A percentile compares a stretch with the other conserved stretches of the same genome.
phyloP scores from a whole-genome alignment of 2,329 filamentous ascomycete genomes.

The Beauveria caledonica region DNA sequence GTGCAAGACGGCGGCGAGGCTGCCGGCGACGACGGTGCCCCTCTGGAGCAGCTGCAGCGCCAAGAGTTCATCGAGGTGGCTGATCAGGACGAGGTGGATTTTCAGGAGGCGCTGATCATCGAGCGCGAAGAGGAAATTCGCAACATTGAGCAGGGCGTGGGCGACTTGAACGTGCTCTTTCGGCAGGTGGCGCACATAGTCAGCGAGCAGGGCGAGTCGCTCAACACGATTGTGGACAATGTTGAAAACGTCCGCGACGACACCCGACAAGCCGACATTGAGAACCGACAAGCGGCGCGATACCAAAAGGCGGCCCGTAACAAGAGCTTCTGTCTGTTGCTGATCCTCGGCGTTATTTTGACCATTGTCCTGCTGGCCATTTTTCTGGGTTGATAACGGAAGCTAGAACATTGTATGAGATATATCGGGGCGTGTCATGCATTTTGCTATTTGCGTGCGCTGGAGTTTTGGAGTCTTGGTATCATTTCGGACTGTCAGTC shows the following conservation, averaged over 20 bases:
- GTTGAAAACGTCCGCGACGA: slow-evolving; percentile 76
- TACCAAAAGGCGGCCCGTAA: slow-evolving; percentile 95
- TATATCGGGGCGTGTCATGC: background rate
- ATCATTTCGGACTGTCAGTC: background rate
- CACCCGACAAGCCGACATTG: slow-evolving; percentile 75
- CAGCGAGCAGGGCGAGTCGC: slow-evolving; percentile 79
- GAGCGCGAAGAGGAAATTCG: slow-evolving; percentile 96
- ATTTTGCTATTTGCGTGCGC: slow-evolving; percentile 4
- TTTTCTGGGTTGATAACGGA: slow-evolving; percentile 30
- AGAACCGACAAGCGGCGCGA: slow-evolving; percentile 75
- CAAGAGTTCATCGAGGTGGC: slow-evolving; percentile 73
- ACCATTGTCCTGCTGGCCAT: slow-evolving; percentile 85
- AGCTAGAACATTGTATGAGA: background rate
- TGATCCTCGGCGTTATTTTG: slow-evolving; percentile 82
- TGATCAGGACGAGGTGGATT: slow-evolving; percentile 90
- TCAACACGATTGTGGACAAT: slow-evolving; percentile 83
- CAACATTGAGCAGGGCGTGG: slow-evolving; percentile 93
- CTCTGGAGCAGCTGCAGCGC: slow-evolving; percentile 47
- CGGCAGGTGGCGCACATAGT: slow-evolving; percentile 97
- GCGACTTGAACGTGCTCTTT: slow-evolving; percentile 93
- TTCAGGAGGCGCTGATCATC: slow-evolving; percentile 90
- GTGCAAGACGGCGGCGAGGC: slow-evolving; percentile 58
- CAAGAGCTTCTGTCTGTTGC: slow-evolving; percentile 84
- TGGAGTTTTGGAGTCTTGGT: slow-evolving; percentile 11
- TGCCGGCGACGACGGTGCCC: slow-evolving; percentile 23